These are phyloP conservation scores for Pezicula radicicola DNA, from an alignment of 2,329 filamentous ascomycete genomes.

Conservation along the genomic window DNA sequence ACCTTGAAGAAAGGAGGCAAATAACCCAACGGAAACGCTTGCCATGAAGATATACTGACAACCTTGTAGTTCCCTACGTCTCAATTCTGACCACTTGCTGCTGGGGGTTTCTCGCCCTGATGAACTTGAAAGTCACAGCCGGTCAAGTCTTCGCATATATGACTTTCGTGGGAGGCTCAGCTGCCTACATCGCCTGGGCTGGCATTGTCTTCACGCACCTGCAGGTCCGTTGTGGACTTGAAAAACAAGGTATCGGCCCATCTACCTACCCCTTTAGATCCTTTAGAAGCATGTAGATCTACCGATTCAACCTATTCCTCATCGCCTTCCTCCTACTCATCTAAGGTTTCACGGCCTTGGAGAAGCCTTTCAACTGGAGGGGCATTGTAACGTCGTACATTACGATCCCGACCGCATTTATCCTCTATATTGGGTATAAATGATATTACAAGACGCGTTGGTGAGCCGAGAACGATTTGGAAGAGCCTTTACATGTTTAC, in stretches of 20 bases:
- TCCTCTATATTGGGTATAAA: constrained; percentile 8
- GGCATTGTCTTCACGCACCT: constrained; percentile 43
- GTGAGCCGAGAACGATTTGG: not conserved
- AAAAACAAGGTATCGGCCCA: constrained; percentile 33
- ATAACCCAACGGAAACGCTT: too few species aligned
- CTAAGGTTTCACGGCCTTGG: constrained; percentile 16
- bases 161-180: constrained; percentile 39
- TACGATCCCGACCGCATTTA: constrained; percentile 3
- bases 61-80: constrained; percentile 46
- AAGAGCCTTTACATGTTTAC: not conserved
- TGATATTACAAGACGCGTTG: constrained; percentile 7
- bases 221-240: constrained; percentile 39
- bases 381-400: constrained; percentile 7
- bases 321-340: constrained; percentile 21
- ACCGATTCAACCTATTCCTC: constrained; percentile 16
- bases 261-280: constrained; percentile 22
- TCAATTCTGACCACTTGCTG: constrained; percentile 45
- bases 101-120: constrained; percentile 41
- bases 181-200: constrained; percentile 43
- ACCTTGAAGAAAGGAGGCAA: constrained; percentile 45
- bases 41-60: too few species aligned
- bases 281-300: constrained; percentile 15
- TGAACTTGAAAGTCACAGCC: constrained; percentile 40
- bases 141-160: constrained; percentile 39
- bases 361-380: constrained; percentile 8